A percentile compares a stretch with the other conserved stretches of the same genome.
phyloP scores from a whole-genome alignment of 1,139 yeast species.

The Lodderomyces orthopsilosis region DNA sequence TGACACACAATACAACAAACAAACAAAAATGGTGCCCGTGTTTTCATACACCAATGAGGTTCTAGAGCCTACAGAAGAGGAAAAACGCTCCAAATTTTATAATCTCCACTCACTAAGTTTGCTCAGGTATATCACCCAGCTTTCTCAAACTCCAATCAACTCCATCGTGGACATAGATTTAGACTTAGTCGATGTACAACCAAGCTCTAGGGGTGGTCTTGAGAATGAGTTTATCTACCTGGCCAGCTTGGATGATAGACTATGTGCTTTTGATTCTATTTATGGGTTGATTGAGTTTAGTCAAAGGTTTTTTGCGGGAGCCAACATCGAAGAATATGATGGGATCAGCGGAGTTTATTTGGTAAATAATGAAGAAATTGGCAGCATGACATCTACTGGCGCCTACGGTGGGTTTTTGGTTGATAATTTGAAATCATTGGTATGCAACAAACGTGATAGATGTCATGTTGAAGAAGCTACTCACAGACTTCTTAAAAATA shows the following conservation, averaged over 20 bases:
- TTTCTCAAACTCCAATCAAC: conserved; percentile 46
- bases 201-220: conserved; percentile 60
- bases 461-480: conserved; percentile 12
- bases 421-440: conserved; percentile 12
- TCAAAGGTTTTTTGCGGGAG: conserved; percentile 16
- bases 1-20: conserved; percentile 53
- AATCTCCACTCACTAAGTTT: conserved; percentile 58
- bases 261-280: conserved; percentile 62
- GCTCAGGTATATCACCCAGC: conserved; percentile 53
- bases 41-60: conserved; percentile 44
- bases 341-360: conserved; percentile 50
- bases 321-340: conserved; percentile 25
- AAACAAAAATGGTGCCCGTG: conserved; percentile 63
- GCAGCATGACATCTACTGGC: conserved; percentile 58
- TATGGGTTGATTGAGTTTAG: conserved; percentile 45
- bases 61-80: conserved; percentile 54
- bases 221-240: conserved; percentile 60
- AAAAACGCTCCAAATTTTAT: conserved; percentile 56
- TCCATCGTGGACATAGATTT: conserved; percentile 58
- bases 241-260: conserved; percentile 65
- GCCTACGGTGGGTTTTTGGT: conserved; percentile 50
- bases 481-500: conserved; percentile 41
- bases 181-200: conserved; percentile 64
- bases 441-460: conserved; percentile 4
- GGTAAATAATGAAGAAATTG: conserved; percentile 64